Evolutionary conservation across 768 basidiomycete species (phyloP), one percentile per base, ranked within the genome.

Genomic region (Kwoniella dendrophila): DNA sequence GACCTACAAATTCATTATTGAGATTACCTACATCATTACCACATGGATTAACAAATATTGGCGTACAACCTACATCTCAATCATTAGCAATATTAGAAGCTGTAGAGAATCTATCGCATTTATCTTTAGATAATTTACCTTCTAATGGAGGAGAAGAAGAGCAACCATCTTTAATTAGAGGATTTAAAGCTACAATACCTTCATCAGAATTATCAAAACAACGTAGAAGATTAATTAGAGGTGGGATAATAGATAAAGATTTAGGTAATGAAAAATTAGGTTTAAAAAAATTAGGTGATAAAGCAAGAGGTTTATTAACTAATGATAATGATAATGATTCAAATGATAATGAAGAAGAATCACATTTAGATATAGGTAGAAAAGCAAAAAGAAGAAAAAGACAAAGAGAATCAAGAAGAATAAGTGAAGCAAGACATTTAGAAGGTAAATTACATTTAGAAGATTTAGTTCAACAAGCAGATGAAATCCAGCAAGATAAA

Each of bases 161-260:
- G 36, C 51, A 45, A 30, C 67, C 73, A 14, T 66, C 67, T 70
- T 82, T 98, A 33, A 81, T 96, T 41, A 86, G 88, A 45, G 95
- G 95, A 0, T 98, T 97, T 79, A 89, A 90, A 72, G 95, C 95
- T 18, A 97, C 95, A 1, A 89, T 96, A 43, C 95, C 95, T 12
- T 90, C 89, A 73, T 86, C 93, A 38, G 89, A 92, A 68, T 84
- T 86, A 74, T 84, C 90, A 56, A 87, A 89, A 64, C 82, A 85
- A 14, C 82, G 92, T 62, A 80, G 93, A 65, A 80, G 92, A 60
- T 87, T 90, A 77, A 86, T 89, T 79, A 83, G 93, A 45, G 77
- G 78, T 30, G 78, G 73, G 8, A 47, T 78, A 22, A 77, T 74
- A 14, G 78, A 78, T 52, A 73, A 71, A 36, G 78, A 76, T 38